These are phyloP conservation scores for Ruellia speciosa DNA, from an alignment of 305 asterid species.

Conservation along the genomic window DNA sequence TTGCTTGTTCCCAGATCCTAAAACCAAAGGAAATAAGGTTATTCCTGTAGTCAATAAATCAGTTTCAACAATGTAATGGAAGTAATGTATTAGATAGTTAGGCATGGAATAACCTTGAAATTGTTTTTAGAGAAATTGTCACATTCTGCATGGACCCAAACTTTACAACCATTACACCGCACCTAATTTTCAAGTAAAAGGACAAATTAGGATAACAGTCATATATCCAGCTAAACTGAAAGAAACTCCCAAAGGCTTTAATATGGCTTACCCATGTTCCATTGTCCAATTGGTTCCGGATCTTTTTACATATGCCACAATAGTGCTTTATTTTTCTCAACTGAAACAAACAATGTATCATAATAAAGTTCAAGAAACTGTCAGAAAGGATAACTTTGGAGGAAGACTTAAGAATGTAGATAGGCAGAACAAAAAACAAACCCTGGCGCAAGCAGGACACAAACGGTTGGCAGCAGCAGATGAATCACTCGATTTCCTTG, in stretches of 20 bases:
- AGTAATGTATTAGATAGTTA: conserved; percentile 3
- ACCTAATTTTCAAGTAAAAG: conserved; percentile 35
- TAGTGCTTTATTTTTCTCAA: conserved; percentile 73
- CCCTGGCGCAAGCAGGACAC: conserved; percentile 91
- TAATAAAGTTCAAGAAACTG: conserved; percentile 15
- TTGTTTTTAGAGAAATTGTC: conserved; percentile 57
- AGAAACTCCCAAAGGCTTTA: conserved; percentile 7
- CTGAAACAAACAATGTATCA: conserved; percentile 37
- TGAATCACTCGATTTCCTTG: conserved; percentile 42
- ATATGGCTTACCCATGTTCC: conserved; percentile 75
- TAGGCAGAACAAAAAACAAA: conserved; percentile 36
- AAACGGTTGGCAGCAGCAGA: conserved; percentile 53
- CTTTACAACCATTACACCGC: conserved; percentile 92
- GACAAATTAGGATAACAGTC: conserved; percentile 7
- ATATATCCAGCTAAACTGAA: conserved; percentile 13
- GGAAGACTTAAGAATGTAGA: conserved; percentile 18
- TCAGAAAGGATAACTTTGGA: conserved; percentile 20
- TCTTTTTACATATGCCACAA: conserved; percentile 95
- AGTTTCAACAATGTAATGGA: conserved; percentile 13
- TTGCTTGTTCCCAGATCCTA: conserved; percentile 59
- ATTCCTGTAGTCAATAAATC: conserved; percentile 20
- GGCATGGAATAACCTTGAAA: conserved; percentile 43
- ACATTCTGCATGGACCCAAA: conserved; percentile 94
- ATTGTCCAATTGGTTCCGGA: conserved; percentile 61
- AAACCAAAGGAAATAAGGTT: conserved; percentile 24